Percentiles rank a stretch among this genome's conserved stretches.
Evolutionary conservation across 179 eudicot species (phyloP).

Genomic region (Gypsophila paniculata): DNA sequence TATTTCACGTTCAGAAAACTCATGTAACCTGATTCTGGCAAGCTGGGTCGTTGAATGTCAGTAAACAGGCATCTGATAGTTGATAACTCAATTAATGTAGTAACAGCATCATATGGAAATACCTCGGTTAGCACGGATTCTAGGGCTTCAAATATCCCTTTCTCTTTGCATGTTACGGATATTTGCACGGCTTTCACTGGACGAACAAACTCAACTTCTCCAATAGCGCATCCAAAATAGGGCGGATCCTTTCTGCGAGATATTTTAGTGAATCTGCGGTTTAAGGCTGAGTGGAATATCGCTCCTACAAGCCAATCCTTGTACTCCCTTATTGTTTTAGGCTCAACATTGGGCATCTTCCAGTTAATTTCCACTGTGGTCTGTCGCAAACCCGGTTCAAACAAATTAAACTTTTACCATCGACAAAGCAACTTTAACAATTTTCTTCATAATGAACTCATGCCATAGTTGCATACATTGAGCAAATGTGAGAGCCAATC

Average conservation of each 20-base stretch:
- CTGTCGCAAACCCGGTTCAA: conserved; percentile 37
- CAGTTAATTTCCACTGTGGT: conserved; percentile 74
- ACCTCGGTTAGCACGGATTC: conserved; percentile 76
- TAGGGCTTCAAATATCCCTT: conserved; percentile 57
- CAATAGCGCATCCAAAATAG: conserved; percentile 62
- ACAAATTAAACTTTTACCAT: conserved; percentile 4
- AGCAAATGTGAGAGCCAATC: not conserved
- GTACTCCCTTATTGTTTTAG: conserved; percentile 62
- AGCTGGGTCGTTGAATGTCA: conserved; percentile 43
- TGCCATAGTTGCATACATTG: conserved; percentile 1
- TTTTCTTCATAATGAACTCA: too few relatives aligned
- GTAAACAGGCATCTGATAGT: conserved; percentile 5
- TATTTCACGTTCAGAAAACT: conserved; percentile 73
- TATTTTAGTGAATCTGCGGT: conserved; percentile 70
- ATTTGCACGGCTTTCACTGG: conserved; percentile 70
- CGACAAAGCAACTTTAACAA: not conserved
- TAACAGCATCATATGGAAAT: conserved; percentile 7
- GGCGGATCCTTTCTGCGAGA: conserved; percentile 71
- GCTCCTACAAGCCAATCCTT: conserved; percentile 60
- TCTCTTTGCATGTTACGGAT: conserved; percentile 71
- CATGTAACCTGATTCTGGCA: conserved; percentile 57
- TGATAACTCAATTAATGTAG: not conserved
- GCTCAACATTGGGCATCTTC: conserved; percentile 58
- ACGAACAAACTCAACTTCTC: conserved; percentile 57
- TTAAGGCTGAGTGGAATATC: conserved; percentile 69